Base-by-base conservation (phyloP, 2,329 filamentous ascomycete species). In the Huntiella moniliformis region DNA sequence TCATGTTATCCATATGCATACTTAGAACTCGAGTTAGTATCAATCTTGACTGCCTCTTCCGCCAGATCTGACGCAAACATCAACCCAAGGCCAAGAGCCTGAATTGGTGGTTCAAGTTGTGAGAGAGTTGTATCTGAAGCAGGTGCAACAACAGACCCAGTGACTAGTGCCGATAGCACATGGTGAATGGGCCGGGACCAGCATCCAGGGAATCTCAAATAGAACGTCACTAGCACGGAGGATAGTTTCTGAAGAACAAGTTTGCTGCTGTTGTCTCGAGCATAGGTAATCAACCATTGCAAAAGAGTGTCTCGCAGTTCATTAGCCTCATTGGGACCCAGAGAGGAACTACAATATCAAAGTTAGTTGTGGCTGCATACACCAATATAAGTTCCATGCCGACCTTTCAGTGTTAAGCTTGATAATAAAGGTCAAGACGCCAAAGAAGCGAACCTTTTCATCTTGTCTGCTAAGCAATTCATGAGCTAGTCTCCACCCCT, bases 341-440 rank as follows among this genome's bases (percentile, higher is more conserved):
- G 60, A 12, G 67, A 66, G 46, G 63, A 58, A 53, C 65, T 71
- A 22, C 10, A 34, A 15, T 17, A 10, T 13, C 10, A 13, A 4
- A 13, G 31, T 43, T 43, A 43, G 41, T 33, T 15, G 15, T 18
- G 17, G n/a, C 38, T 12, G 16, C 15, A 18, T 39, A n/a, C n/a
- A 18, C 12, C 6, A 31, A 15, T 38, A 28, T n/a, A 7, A 17
- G 11, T 16, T 11, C 10, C n/a, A n/a, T 43, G 49, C 67, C 52
- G 64, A 82, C 80, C 78, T 84, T 57, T 91, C 84, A n/a, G 79
- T 80, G 58, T 96, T 95, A 49, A 96, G 74, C 63, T 96, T 98
- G 54, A 96, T 77, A 43, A 85, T 92, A 53, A 95, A 80, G 0
- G 88, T 96, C 49, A 95, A 69, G 28, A 87, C 88, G 11, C 85